Evolutionary conservation across 225 moss, liverwort and hornwort genomes (phyloP), one percentile per base, ranked within the genome.

Genomic region (Polytrichum commune): DNA sequence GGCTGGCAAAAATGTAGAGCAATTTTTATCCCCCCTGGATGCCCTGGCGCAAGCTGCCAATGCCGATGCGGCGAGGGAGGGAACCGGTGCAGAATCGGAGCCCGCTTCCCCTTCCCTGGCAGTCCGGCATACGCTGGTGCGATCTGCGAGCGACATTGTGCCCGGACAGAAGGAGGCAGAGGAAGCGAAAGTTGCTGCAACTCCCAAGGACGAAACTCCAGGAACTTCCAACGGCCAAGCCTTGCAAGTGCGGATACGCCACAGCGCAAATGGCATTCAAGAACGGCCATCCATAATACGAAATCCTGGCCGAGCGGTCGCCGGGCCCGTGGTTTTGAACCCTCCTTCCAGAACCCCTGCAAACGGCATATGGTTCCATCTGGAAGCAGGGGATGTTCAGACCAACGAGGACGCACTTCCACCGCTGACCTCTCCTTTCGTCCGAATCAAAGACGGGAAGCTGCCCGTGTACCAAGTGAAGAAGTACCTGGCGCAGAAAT

Each of bases 361-460:
- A 16, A 92, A 88, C 65, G 97, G 94, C 26, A 92, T 98, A 29
- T 98, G 97, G 97, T 98, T 98, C 61, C 92, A 92, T 68, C 84
- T 98, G 63, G 92, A 98, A 81, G 90, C 90, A 0, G 97, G 95
- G 18, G 84, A 79, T 73, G 28, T 28, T 32, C 83, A 87, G 74
- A 85, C 83, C 65, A 79, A 79, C 71, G 97, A 98, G 22, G 92
- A 92, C 27, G 85, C 94, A 2, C 85, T 94, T 8, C 97, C 93
- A 46, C 85, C 90, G 62, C 78, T 98, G 78, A 38, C 89, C 5
- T 90, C 92, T 4, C 95, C 91, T 1, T 98, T 79, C 53, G 85
- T 98, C 63, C 88, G 95, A 53, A 95, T 98, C 70, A 93, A 90
- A 81, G 98, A 98, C 75, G 95, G 93, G 8, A 95, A 93, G 83